Base-by-base conservation (phyloP, 2,329 filamentous ascomycete species). In the Diaporthe capsici region DNA sequence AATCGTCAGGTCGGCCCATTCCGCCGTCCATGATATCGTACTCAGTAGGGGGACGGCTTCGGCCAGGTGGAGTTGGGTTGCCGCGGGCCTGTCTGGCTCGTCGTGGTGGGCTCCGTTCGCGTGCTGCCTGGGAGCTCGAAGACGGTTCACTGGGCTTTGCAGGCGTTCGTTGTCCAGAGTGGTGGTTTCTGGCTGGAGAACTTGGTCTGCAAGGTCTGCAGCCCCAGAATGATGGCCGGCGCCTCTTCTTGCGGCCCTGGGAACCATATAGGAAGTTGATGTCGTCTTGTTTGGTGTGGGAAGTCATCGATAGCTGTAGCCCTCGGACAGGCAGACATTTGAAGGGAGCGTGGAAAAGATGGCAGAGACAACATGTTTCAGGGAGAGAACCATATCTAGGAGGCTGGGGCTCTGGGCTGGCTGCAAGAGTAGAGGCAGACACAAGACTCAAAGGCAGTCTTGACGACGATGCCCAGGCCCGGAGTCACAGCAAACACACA, bases 221-320 rank as follows among this genome's bases (percentile, higher is more conserved):
- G 12, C 53, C 47, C 72, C 72, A 76, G 63, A 74, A 71, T 0
- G 75, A 76, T 12, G 75, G 53, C 2, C 57, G 65, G 15, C 39
- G 65, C 34, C 22, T 53, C 42, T 74, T 71, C 49, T 57, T 74
- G 10, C 39, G 71, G 28, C 39, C 42, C 31, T 60, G 70, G 4
- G 31, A 22, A 9, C 44, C 74, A 49, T 65, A 73, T 44, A 68
- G 20, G 42, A 73, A 73, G 7, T 73, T 70, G 49, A 49, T 34
- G 17, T 58, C 44, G 28, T 58, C 65, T 25, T 60, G 65, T 22
- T 34, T 44, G 58, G 57, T 39, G 47, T 44, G 58, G 13, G 51
- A 34, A 71, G 65, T 39, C 71, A 76, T 76, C 4, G 39, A 31
- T 47, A 47, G 31, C 15, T 47, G 17, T 13, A 20, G 65, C 37